These are phyloP conservation scores for Auricularia auricula-judae DNA, from an alignment of 768 basidiomycete species.

Conservation along the genomic window DNA sequence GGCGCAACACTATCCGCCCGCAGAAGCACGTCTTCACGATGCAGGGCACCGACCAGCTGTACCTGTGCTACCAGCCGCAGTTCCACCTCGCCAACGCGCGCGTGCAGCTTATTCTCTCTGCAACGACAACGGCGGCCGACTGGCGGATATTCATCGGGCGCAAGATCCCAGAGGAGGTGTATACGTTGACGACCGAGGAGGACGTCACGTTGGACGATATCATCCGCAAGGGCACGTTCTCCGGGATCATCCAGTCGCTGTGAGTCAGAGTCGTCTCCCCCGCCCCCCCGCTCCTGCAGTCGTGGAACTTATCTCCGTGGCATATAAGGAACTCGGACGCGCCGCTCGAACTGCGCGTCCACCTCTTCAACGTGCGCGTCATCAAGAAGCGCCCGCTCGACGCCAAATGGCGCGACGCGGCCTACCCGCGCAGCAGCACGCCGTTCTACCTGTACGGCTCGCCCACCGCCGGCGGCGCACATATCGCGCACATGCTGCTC, in stretches of 20 bases:
- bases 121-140: slow-evolving; percentile 11
- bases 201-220: no score
- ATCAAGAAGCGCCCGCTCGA: slow-evolving; percentile 21
- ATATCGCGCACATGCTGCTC: slow-evolving; percentile 27
- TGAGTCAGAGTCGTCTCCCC: neutral
- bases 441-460: slow-evolving; percentile 32
- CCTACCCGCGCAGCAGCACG: slow-evolving; percentile 18
- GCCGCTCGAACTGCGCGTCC: slow-evolving; percentile 1
- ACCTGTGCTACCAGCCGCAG: slow-evolving; percentile 22
- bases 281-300: slow-evolving; percentile 8
- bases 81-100: slow-evolving; percentile 20
- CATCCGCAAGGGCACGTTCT: no score
- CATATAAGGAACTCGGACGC: slow-evolving; percentile 3
- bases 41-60: slow-evolving; percentile 23
- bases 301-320: slow-evolving; percentile 8
- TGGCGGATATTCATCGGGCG: slow-evolving; percentile 7
- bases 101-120: slow-evolving; percentile 27
- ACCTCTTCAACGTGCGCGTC: slow-evolving; percentile 18
- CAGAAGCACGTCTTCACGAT: slow-evolving; percentile 26
- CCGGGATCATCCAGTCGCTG: no score
- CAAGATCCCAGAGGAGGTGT: slow-evolving; percentile 3
- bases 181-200: neutral
- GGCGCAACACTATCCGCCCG: slow-evolving; percentile 23
- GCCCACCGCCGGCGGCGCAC: slow-evolving; percentile 12
- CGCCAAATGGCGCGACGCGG: slow-evolving; percentile 18